Percentiles rank a stretch among this genome's conserved stretches.
Conservation (phyloP, 1,284 basidiomycete species). For the Ceratobasidium sp. region DNA sequence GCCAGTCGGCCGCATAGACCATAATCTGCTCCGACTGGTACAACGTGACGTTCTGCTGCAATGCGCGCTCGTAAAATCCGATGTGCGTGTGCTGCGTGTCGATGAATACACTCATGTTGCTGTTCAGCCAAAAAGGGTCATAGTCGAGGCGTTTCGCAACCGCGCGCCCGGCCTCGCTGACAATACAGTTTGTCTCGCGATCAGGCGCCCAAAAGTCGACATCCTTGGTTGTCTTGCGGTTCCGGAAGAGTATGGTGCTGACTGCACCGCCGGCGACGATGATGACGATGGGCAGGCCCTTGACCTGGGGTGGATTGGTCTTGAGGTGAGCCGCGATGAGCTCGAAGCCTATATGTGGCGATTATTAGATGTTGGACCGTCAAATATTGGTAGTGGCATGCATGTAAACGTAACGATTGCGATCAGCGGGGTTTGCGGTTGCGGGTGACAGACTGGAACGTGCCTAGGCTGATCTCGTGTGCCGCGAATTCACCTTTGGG, state of each 20-base stretch:
- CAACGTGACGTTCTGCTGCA: conserved; percentile 25
- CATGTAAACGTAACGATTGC: conserved; percentile 5
- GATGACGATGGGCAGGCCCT: conserved; percentile 33
- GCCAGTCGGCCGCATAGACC: conserved; percentile 44
- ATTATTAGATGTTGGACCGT: not conserved
- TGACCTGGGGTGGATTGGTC: conserved; percentile 32
- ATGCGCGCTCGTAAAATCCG: conserved; percentile 28
- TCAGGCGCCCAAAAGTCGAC: conserved; percentile 45
- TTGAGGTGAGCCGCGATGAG: conserved; percentile 40
- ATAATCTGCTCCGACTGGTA: conserved; percentile 35
- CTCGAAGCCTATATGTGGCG: conserved; percentile 18
- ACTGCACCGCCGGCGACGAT: conserved; percentile 37
- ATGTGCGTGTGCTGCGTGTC: conserved; percentile 31
- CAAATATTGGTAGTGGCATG: too few species aligned
- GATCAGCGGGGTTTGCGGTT: conserved; percentile 14
- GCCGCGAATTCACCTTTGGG: conserved; percentile 41
- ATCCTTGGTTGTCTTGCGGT: conserved; percentile 43
- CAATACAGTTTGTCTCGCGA: conserved; percentile 30
- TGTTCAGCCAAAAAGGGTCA: conserved; percentile 43
- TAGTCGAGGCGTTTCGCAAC: conserved; percentile 38
- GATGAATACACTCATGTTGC: conserved; percentile 39
- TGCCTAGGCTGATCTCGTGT: conserved; percentile 39
- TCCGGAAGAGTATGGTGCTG: conserved; percentile 37
- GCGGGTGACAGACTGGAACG: not conserved
- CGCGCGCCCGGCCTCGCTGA: conserved; percentile 44